Base-by-base conservation (phyloP, 2,329 filamentous ascomycete genomes). In the Volutella citrinella region DNA sequence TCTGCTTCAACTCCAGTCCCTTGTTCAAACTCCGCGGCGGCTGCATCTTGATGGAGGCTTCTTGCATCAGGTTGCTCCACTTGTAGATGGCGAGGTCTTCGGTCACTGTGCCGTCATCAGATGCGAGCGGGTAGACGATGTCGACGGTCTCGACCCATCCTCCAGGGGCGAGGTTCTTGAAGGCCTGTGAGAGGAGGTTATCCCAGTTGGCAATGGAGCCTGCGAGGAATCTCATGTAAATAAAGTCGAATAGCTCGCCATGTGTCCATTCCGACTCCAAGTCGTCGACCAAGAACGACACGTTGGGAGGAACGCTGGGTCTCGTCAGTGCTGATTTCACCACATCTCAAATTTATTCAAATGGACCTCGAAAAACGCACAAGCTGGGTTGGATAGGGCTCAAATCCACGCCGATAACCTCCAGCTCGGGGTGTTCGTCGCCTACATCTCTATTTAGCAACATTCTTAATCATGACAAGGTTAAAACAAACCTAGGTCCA, bases 301-400 rank as follows among this genome's bases (percentile, higher is more conserved):
- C 32, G 15, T 49, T 47, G 0, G 43, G 45, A 1, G 46, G 46
- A 8, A 47, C 43, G 27, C 46, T 49, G n/a, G n/a, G n/a, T n/a
- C n/a, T n/a, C n/a, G n/a, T n/a, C n/a, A n/a, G n/a, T n/a, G n/a
- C n/a, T n/a, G n/a, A n/a, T n/a, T n/a, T n/a, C n/a, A n/a, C n/a
- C n/a, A n/a, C n/a, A n/a, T n/a, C n/a, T n/a, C n/a, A n/a, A n/a
- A n/a, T n/a, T n/a, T n/a, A n/a, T n/a, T n/a, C n/a, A n/a, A n/a
- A n/a, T n/a, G n/a, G n/a, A n/a, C n/a, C n/a, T n/a, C n/a, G n/a
- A n/a, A n/a, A n/a, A 11, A 4, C 18, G 6, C 39, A 48, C 43
- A 47, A 47, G 5, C 22, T 34, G 4, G 45, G 45, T 5, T 48
- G 46, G 12, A 49, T 48, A 0, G 46, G 46, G 0, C 45, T 49